A percentile compares a stretch with the other conserved stretches of the same genome.
phyloP scores from a whole-genome alignment of 106 monocot species.

The Dendrobium catenatum region DNA sequence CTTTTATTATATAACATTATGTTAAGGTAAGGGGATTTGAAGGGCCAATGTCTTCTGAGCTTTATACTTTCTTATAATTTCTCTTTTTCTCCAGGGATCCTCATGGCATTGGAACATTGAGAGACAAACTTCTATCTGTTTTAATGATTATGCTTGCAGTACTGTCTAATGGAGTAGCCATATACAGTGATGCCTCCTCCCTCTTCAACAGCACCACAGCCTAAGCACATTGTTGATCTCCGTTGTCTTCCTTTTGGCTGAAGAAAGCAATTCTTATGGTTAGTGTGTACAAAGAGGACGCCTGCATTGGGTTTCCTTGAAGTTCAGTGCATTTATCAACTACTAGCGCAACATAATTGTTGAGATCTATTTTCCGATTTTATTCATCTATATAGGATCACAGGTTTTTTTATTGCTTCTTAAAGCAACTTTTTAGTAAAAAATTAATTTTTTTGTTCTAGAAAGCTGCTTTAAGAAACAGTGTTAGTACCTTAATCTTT shows the following conservation, averaged over 20 bases:
- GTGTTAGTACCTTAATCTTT: too few relatives aligned
- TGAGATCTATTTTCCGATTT: neutral
- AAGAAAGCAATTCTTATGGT: neutral
- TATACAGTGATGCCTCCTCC: constrained; percentile 71
- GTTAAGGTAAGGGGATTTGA: too few relatives aligned
- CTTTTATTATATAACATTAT: too few relatives aligned
- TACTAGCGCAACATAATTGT: neutral
- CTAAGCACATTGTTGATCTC: neutral
- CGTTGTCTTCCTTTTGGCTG: too few relatives aligned
- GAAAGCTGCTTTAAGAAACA: too few relatives aligned
- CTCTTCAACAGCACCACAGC: constrained; percentile 41
- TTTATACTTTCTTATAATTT: neutral
- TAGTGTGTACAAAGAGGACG: too few relatives aligned
- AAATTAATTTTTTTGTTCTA: too few relatives aligned
- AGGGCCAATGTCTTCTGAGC: too few relatives aligned
- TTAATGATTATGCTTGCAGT: constrained; percentile 89
- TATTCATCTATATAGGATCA: too few relatives aligned
- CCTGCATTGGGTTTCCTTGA: neutral
- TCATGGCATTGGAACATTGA: constrained; percentile 59
- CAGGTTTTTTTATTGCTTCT: too few relatives aligned
- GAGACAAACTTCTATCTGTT: constrained; percentile 59
- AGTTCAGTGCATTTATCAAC: neutral
- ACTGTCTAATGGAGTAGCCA: constrained; percentile 73
- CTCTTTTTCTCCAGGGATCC: constrained; percentile 51
- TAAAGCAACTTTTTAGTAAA: too few relatives aligned